These are phyloP conservation scores for Micromonas pusilla DNA, from an alignment of 139 green algal genomes.

Conservation along the genomic window DNA sequence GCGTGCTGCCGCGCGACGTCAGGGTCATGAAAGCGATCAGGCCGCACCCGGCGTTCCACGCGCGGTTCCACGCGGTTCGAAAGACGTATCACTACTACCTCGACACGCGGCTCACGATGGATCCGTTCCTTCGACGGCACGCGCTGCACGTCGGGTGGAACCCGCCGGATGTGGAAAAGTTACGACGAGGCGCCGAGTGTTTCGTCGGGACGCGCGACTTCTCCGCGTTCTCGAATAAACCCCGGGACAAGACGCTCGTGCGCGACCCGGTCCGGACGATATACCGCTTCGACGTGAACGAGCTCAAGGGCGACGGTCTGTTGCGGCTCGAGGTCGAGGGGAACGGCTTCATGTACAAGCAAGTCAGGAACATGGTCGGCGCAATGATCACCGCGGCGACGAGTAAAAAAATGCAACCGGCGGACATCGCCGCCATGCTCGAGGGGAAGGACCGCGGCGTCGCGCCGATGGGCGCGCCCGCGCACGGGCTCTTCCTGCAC, in stretches of 20 bases:
- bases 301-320: neutral
- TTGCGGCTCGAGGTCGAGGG: constrained; percentile 48
- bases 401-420: neutral
- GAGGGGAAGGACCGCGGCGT: constrained; percentile 26
- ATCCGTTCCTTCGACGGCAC: neutral
- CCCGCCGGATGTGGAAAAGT: constrained; percentile 32
- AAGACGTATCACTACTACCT: constrained; percentile 60
- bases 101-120: constrained; percentile 16
- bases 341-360: constrained; percentile 70
- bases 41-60: constrained; percentile 57
- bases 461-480: constrained; percentile 25
- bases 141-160: neutral
- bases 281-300: constrained; percentile 44
- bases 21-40: constrained; percentile 32
- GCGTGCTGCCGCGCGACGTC: constrained; percentile 54
- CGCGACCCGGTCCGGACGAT: constrained; percentile 55
- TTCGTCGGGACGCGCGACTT: constrained; percentile 68
- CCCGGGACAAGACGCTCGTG: constrained; percentile 4
- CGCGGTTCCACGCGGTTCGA: constrained; percentile 41
- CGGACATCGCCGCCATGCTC: constrained; percentile 21
- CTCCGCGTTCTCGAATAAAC: constrained; percentile 52
- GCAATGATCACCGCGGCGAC: constrained; percentile 46
- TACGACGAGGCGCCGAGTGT: constrained; percentile 33
- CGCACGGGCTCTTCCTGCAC: constrained; percentile 37
- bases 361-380: constrained; percentile 72